phyloP scores from a whole-genome alignment of 1,284 basidiomycete genomes.

The Trichosporon coremiiforme region DNA sequence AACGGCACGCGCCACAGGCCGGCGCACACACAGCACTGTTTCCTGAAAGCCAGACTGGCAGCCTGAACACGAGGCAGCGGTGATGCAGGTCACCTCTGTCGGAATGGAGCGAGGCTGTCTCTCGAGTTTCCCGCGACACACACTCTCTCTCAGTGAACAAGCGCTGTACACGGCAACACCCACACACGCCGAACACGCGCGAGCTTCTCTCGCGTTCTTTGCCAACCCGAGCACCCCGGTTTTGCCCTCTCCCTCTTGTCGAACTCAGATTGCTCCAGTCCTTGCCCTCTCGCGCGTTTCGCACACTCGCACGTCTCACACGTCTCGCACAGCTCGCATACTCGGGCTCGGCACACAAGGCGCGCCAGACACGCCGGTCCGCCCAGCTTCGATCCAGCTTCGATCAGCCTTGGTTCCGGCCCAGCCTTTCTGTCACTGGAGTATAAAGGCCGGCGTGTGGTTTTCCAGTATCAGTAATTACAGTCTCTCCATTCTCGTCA shows the following conservation, averaged over 20 bases:
- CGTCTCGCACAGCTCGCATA: background rate
- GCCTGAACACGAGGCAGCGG: conserved; percentile 18
- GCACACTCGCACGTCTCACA: background rate
- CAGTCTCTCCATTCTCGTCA: background rate
- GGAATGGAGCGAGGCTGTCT: too few relatives aligned
- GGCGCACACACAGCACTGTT: background rate
- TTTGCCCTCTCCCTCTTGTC: background rate
- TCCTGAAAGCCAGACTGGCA: background rate
- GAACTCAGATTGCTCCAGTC: background rate
- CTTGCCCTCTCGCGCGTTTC: background rate
- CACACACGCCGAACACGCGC: background rate
- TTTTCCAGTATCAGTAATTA: background rate
- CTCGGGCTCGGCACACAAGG: background rate
- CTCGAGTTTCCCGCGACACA: background rate
- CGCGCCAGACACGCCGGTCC: background rate
- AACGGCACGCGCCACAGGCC: conserved; percentile 4
- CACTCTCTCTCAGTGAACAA: background rate
- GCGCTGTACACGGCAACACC: background rate
- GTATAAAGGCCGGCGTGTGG: conserved; percentile 10
- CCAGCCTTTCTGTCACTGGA: background rate
- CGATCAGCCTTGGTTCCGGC: background rate
- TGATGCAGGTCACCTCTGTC: background rate
- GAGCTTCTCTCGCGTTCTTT: background rate
- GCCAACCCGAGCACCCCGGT: background rate
- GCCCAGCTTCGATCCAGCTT: background rate